These are phyloP conservation scores for Eucalyptus erythrocorys DNA, from an alignment of 345 rosid genomes.

Conservation along the genomic window DNA sequence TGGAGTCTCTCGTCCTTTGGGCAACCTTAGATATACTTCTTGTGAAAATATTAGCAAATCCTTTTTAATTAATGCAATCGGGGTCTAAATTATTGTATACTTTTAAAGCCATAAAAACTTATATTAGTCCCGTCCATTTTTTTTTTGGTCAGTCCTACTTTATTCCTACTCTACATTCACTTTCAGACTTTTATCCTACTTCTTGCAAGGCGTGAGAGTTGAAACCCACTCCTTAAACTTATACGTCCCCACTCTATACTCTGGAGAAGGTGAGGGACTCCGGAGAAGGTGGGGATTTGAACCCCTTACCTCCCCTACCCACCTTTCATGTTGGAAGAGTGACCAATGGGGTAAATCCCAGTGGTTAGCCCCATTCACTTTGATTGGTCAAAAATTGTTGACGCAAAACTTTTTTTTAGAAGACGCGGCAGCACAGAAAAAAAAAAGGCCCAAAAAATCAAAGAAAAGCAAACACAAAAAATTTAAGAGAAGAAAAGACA, in stretches of 20 bases:
- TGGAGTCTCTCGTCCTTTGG: not conserved
- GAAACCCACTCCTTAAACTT: no score
- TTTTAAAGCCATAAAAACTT: not conserved
- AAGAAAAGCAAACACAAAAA: not conserved
- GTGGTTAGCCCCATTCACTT: not conserved
- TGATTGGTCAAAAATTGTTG: not conserved
- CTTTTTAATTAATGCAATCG: not conserved
- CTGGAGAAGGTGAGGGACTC: no score
- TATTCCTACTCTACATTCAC: no score
- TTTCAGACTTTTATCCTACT: no score
- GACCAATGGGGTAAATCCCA: no score
- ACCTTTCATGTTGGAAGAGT: no score
- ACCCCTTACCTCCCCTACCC: no score
- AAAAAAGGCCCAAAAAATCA: not conserved
- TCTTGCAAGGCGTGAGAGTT: no score
- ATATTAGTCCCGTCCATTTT: not conserved
- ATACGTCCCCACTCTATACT: no score
- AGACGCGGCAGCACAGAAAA: not conserved
- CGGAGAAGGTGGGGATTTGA: no score
- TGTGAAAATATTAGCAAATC: not conserved
- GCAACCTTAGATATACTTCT: not conserved
- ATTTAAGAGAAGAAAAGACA: not conserved
- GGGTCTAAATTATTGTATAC: not conserved
- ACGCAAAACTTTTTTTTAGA: not conserved
- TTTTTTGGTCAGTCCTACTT: no score